Evolutionary conservation across 2,329 filamentous ascomycete species (phyloP), one percentile per base, ranked within the genome.

Genomic region (Lachnum nothofagi): DNA sequence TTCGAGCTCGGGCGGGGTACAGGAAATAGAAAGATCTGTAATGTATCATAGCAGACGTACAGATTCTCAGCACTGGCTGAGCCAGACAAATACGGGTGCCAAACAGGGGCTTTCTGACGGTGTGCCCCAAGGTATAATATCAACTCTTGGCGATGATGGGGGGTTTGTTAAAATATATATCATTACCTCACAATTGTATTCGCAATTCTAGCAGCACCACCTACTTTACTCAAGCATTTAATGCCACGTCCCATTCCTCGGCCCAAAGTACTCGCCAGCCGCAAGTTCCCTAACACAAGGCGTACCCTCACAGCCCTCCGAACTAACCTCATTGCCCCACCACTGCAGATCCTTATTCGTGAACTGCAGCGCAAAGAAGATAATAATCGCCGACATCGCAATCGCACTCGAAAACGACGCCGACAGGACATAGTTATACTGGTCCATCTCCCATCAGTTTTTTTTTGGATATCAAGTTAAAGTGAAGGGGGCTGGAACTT

Each of bases 401-500:
- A 78, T 71, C 24, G 70, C 75, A 20, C 70, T 71, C 17, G 69
- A 74, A 62, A 75, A 73, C 12, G 74, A 70, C 14, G 75, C 73
- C 6, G 75, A 76, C 20, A 77, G 67, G 37, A 77, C 73, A 57
- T 76, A 78, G 57, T 76, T 77, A 63, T 78, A 78, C 69, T 73
- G 6, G 2, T 19, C 5, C 0, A 12, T 16, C 17, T 8, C 9
- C 34, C 7, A 9, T 37, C 17, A 37, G 34, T 17, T 2, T 16
- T 6, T 6, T 34, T 6, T 7, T 3, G 3, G n/a, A 33, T 0
- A 7, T 9, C 29, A 23, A 17, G 31, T 7, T 31, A 14, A 23
- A 12, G 5, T 16, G 14, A 23, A 31, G 14, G 33, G 17, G 12
- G 37, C 6, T 35, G 5, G 34, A 16, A 7, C 67, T 39, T 63